A percentile compares a stretch with the other conserved stretches of the same genome.
These are phyloP conservation scores for Erysiphe pulchra DNA, from an alignment of 2,329 filamentous ascomycete species.

Conservation along the genomic window DNA sequence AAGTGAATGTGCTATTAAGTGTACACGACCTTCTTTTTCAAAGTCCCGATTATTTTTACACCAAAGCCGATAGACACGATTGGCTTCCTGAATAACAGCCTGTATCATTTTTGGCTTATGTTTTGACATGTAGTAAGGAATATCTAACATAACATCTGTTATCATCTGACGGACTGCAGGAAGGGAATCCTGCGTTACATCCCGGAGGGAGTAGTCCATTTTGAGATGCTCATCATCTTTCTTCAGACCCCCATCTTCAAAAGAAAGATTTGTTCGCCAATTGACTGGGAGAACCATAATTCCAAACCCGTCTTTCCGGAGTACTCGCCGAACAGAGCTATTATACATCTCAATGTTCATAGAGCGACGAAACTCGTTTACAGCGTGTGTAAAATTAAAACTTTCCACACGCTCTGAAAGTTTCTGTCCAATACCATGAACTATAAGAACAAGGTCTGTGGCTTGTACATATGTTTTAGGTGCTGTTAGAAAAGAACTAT, in stretches of 20 bases:
- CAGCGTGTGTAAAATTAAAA: slow-evolving; percentile 90
- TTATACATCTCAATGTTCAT: slow-evolving; percentile 64
- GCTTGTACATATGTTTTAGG: slow-evolving; percentile 42
- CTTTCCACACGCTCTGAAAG: slow-evolving; percentile 84
- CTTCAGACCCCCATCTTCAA: slow-evolving; percentile 51
- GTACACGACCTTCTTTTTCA: slow-evolving; percentile 53
- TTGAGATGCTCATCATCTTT: slow-evolving; percentile 29
- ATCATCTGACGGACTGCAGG: slow-evolving; percentile 85
- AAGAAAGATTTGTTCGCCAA: slow-evolving; percentile 70
- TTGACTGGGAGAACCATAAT: slow-evolving; percentile 90
- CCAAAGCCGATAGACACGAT: slow-evolving; percentile 88
- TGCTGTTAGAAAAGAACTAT: slow-evolving; percentile 27
- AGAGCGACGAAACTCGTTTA: slow-evolving; percentile 68
- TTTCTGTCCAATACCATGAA: slow-evolving; percentile 93
- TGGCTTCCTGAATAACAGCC: slow-evolving; percentile 72
- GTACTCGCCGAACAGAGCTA: slow-evolving; percentile 44
- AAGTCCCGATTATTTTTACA: slow-evolving; percentile 84
- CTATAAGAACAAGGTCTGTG: slow-evolving; percentile 70
- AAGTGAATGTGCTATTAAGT: slow-evolving; percentile 78
- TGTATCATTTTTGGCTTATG: slow-evolving; percentile 89
- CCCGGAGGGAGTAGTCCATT: slow-evolving; percentile 43
- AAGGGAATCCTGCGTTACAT: slow-evolving; percentile 78
- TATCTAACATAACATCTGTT: slow-evolving; percentile 93
- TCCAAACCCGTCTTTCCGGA: slow-evolving; percentile 56
- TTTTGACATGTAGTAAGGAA: slow-evolving; percentile 91